Evolutionary conservation across 495 filamentous ascomycete species (phyloP), one percentile per base, ranked within the genome.

Genomic region (Daldinia decipiens): DNA sequence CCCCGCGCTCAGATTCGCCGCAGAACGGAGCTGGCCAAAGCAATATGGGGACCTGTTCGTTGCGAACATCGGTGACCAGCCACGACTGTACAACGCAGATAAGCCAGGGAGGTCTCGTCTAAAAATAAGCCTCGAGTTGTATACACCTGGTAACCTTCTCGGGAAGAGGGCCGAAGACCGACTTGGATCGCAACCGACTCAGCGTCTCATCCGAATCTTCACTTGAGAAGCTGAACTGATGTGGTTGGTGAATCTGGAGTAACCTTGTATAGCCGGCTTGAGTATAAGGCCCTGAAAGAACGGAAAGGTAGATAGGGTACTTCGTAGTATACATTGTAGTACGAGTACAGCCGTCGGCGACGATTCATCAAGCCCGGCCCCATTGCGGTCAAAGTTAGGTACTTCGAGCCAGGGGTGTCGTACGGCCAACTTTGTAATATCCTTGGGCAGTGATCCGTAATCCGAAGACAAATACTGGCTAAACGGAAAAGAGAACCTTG

Each of bases 21-120:
- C 61, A 59, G 62, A 65, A 73, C 65, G 70, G 70, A 73, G 70
- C 65, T 69, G 57, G 38, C 19, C 59, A 65, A 60, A 26, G 24
- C 57, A 68, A 62, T 56, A 68, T 65, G 61, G 70, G 60, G 62
- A 69, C 62, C 65, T 61, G 57, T 65, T 73, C 62, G 57, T 40
- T 73, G 70, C 70, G 70, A 73, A 47, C 19, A 73, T 69, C 70
- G 70, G 70, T 69, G 70, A 62, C 70, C 45, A 69, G 61, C 70
- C 61, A 55, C 57, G 57, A 62, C 19, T 58, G 70, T 69, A 62
- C 70, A 61, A 69, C 65, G 57, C 13, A 66, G 65, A 65, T 69
- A 62, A 65, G 57, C 70, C 55, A 68, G 45, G 55, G 57, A 59
- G 27, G 21, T 53, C 36, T 59, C 32, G 29, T 60, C 56, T 59